Base-by-base conservation (phyloP, 305 asterid species). In the Striga hermonthica region DNA sequence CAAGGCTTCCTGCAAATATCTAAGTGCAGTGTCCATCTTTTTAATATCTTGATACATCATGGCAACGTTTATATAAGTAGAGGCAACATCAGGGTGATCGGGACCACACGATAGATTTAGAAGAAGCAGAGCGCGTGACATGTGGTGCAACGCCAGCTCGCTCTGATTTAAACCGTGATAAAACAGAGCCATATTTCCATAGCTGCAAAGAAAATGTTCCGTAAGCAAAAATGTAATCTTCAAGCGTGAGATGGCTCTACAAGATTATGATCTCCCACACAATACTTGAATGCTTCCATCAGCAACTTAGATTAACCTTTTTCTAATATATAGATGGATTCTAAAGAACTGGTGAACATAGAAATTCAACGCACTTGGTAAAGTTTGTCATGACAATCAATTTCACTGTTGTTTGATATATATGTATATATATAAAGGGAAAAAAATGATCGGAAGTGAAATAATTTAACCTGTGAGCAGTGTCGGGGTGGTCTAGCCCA, bases 31-130 rank as follows among this genome's bases (percentile, higher is more conserved):
- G 62, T 85, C 82, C 96, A 91, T 85, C 78, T 88, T 90, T 60
- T 96, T 95, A 7, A 81, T 81, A 72, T 94, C 99, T 85, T 94
- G 98, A 77, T 88, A 94, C 99, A 94, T 94, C 97, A 94, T 94
- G 6, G 96, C 99, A 34, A 94, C 96, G 69, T 94, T 94, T 68
- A 94, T 90, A 72, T 83, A 88, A 47, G 97, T 90, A 14, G 97
- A 90, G 64, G 99, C 97, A 62, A 94, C 95, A 74, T 94, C 98
- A 15, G 98, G 98, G 79, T 94, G 99, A 76, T 94, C 96, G 47
- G 97, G 95, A 13, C 99, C 98, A 38, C 95, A 94, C 5, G 96
- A 94, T 57, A 86, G 78, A 65, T 90, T 77, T 68, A 94, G 79
- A 45, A 90, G 81, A 41, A 90, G 88, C 78, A 94, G 78, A 22